Evolutionary conservation across 176 grass and related monocot species (phyloP).

Genomic region (Triticum timopheevii): DNA sequence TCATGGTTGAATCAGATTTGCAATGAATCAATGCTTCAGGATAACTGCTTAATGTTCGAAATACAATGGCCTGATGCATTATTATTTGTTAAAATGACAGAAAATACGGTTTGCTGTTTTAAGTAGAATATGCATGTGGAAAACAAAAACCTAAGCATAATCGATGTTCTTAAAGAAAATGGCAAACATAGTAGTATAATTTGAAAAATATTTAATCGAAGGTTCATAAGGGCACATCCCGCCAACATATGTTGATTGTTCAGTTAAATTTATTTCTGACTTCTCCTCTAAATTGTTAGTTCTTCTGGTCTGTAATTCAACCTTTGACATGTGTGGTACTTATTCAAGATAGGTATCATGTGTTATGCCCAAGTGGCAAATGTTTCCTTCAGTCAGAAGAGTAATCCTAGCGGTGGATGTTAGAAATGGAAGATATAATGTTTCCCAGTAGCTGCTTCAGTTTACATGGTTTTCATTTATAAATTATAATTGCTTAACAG

Average conservation of each 20-base stretch:
- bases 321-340: not conserved
- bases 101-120: not conserved
- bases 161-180: not conserved
- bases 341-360: not conserved
- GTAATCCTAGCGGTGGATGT: constrained; percentile 1
- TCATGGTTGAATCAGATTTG: not conserved
- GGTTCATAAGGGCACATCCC: not conserved
- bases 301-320: not conserved
- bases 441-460: not conserved
- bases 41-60: not conserved
- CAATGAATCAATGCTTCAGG: constrained; percentile 15
- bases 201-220: not conserved
- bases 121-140: not conserved
- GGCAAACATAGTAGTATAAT: not conserved
- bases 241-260: not conserved
- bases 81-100: not conserved
- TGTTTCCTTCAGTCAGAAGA: not conserved
- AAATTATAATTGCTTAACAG: not conserved
- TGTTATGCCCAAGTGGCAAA: constrained; percentile 7
- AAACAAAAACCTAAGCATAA: not conserved
- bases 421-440: not conserved
- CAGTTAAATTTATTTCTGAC: not conserved
- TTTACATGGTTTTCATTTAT: not conserved
- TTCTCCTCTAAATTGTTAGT: not conserved
- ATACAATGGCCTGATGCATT: not conserved